Percentiles rank a stretch among this genome's conserved stretches.
phyloP scores from a whole-genome alignment of 139 green algal genomes.

The Closterium sp. region DNA sequence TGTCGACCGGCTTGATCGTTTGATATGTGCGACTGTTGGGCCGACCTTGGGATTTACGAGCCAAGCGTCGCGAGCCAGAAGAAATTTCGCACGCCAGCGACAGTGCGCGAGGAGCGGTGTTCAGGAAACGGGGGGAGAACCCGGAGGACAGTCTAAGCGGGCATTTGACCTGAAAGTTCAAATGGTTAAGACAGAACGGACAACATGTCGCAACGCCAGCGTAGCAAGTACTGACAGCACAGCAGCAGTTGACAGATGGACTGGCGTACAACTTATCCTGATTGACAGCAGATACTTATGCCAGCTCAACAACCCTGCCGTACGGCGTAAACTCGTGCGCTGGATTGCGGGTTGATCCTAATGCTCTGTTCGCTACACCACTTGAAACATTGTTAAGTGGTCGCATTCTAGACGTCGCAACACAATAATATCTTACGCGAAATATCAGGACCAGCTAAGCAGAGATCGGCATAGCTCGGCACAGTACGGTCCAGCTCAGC shows the following conservation, averaged over 20 bases:
- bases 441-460: background rate
- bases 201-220: background rate
- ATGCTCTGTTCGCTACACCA: too few relatives aligned
- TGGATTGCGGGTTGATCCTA: too few relatives aligned
- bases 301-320: background rate
- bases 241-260: too few relatives aligned
- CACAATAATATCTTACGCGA: background rate
- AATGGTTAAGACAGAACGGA: background rate
- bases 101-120: background rate
- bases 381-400: too few relatives aligned
- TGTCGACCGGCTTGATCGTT: background rate
- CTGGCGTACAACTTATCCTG: background rate
- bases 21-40: background rate
- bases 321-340: too few relatives aligned
- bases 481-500: background rate
- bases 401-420: too few relatives aligned
- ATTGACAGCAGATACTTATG: background rate
- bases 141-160: background rate
- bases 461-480: too few relatives aligned
- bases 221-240: background rate
- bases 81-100: too few relatives aligned
- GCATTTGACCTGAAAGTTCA: too few relatives aligned
- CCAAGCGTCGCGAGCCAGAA: background rate
- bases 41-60: background rate
- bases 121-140: background rate